phyloP scores from a whole-genome alignment of 2,329 filamentous ascomycete species.

The Clonostachys rhizophaga region DNA sequence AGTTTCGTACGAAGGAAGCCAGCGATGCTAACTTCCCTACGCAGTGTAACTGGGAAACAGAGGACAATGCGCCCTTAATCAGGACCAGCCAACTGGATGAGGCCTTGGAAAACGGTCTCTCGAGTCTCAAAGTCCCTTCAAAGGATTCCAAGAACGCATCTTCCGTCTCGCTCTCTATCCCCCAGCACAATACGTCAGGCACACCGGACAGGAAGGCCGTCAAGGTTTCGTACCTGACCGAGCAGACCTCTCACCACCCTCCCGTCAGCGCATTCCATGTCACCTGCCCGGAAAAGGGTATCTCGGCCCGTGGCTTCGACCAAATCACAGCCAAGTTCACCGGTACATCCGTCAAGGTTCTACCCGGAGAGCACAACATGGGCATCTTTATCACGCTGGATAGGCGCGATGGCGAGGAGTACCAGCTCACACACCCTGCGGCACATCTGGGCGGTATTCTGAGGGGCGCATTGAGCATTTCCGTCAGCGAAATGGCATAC shows the following conservation, averaged over 20 bases:
- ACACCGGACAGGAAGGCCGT: constrained; percentile 49
- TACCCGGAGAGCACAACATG: constrained; percentile 87
- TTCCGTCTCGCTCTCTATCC: constrained; percentile 44
- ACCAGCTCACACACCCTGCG: constrained; percentile 92
- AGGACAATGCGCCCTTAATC: constrained; percentile 69
- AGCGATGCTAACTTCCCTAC: neutral
- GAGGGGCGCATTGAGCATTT: constrained; percentile 81
- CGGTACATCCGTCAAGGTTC: constrained; percentile 87
- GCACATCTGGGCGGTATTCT: constrained; percentile 87
- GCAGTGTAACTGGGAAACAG: constrained; percentile 92
- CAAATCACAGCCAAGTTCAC: constrained; percentile 98
- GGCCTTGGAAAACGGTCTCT: neutral
- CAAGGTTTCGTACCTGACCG: constrained; percentile 88
- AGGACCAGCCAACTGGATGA: constrained; percentile 35
- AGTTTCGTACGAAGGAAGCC: neutral
- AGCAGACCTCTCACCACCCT: constrained; percentile 97
- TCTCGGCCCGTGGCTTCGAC: constrained; percentile 86
- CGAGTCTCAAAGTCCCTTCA: constrained; percentile 37
- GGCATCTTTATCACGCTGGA: constrained; percentile 91
- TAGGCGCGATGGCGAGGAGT: constrained; percentile 79
- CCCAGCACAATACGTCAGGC: constrained; percentile 34
- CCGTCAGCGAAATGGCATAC: constrained; percentile 84
- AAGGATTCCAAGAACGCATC: constrained; percentile 40
- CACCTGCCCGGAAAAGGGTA: constrained; percentile 84
- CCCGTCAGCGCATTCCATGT: constrained; percentile 95